These are phyloP conservation scores for Lachancea dasiensis DNA, from an alignment of 805 yeast species.

Conservation along the genomic window DNA sequence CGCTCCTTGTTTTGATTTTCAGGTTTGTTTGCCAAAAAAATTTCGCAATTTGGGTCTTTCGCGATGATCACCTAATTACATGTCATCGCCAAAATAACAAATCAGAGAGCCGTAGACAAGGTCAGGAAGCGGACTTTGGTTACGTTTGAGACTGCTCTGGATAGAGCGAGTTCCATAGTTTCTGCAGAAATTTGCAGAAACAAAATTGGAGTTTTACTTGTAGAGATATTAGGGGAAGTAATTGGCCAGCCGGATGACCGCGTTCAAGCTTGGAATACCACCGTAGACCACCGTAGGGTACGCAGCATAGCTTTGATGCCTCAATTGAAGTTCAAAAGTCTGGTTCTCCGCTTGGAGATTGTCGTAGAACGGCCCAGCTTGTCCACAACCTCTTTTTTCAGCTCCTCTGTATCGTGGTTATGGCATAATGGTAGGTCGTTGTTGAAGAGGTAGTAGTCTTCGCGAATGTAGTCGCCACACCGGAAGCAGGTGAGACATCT, in stretches of 20 bases:
- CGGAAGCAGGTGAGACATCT: constrained; percentile 62
- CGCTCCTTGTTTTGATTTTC: constrained; percentile 11
- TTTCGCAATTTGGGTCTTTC: constrained; percentile 9
- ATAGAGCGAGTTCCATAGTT: no score
- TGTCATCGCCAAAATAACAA: neutral
- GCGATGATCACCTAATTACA: constrained; percentile 1
- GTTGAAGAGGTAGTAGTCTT: constrained; percentile 44
- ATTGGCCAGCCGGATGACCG: no score
- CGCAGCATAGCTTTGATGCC: neutral
- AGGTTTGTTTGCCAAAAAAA: constrained; percentile 5
- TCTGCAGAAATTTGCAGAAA: no score
- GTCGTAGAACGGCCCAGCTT: constrained; percentile 15
- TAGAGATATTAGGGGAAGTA: no score
- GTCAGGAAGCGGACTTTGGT: neutral
- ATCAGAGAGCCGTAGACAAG: neutral
- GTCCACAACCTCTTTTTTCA: constrained; percentile 11
- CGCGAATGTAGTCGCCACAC: constrained; percentile 46
- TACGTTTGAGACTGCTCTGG: no score
- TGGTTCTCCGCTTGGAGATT: constrained; percentile 29
- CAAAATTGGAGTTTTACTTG: no score
- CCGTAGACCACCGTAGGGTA: no score
- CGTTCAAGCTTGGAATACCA: no score
- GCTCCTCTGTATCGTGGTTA: constrained; percentile 26
- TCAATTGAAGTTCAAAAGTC: constrained; percentile 23
- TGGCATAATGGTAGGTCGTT: constrained; percentile 25